Percentiles rank a stretch among this genome's conserved stretches.
Evolutionary conservation across 805 yeast species (phyloP).

Genomic region (Lachancea sp.): DNA sequence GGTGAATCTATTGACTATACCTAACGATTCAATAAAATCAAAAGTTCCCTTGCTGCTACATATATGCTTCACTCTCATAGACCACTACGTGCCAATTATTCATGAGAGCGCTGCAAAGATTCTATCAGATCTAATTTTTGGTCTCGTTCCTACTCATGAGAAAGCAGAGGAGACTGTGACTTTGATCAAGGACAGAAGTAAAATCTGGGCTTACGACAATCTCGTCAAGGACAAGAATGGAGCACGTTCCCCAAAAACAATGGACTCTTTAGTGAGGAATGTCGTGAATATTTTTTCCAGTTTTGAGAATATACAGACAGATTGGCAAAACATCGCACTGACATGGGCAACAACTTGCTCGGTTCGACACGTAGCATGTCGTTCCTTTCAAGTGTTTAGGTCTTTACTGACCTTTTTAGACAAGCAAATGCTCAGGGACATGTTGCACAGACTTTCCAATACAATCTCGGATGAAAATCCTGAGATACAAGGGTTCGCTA

Average conservation of each 20-base stretch:
- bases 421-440: conserved; percentile 82
- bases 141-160: conserved; percentile 46
- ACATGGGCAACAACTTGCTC: conserved; percentile 98
- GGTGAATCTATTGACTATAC: conserved; percentile 69
- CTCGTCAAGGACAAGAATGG: conserved; percentile 68
- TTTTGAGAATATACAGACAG: conserved; percentile 52
- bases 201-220: conserved; percentile 83
- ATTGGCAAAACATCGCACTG: conserved; percentile 80
- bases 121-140: conserved; percentile 64
- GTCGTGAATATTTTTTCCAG: conserved; percentile 52
- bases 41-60: conserved; percentile 72
- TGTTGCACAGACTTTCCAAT: conserved; percentile 87
- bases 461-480: conserved; percentile 84
- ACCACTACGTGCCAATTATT: conserved; percentile 78
- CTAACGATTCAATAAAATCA: conserved; percentile 53
- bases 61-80: conserved; percentile 70
- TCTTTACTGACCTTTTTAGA: conserved; percentile 76
- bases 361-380: conserved; percentile 92
- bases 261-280: conserved; percentile 68
- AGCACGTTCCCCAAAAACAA: conserved; percentile 75
- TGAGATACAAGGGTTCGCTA: conserved; percentile 93
- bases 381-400: conserved; percentile 90
- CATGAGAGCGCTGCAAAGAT: conserved; percentile 79
- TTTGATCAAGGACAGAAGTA: conserved; percentile 44
- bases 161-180: conserved; percentile 53